These are phyloP conservation scores for Vigna mungo DNA, from an alignment of 306 rosid species.

Conservation along the genomic window DNA sequence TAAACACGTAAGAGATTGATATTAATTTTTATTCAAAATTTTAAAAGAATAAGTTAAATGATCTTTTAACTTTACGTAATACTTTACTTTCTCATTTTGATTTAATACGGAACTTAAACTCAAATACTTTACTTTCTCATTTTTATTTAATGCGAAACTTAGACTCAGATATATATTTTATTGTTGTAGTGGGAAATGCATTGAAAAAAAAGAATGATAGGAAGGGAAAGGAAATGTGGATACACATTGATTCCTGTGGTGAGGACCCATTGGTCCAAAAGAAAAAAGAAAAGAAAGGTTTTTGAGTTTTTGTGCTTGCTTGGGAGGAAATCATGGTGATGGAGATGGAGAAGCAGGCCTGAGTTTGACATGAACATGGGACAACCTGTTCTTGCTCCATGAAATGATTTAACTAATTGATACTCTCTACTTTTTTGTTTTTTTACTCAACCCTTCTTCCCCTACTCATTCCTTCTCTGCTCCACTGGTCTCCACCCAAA, in stretches of 20 bases:
- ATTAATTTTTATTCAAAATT: too few species aligned
- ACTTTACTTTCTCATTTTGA: too few species aligned
- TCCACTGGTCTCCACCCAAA: slow-evolving; percentile 45
- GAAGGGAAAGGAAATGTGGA: too few species aligned
- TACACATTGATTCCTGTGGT: slow-evolving; percentile 6
- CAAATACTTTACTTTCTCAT: too few species aligned
- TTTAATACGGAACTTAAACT: too few species aligned
- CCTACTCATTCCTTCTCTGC: slow-evolving; percentile 40
- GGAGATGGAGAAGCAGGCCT: slow-evolving; percentile 50
- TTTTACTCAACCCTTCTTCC: slow-evolving; percentile 46
- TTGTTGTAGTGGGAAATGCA: slow-evolving; percentile 11
- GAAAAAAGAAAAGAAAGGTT: slow-evolving; percentile 34
- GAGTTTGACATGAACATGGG: slow-evolving; percentile 56
- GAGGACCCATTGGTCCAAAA: slow-evolving; percentile 42
- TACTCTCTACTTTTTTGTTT: slow-evolving; percentile 47
- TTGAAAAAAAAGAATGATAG: background rate
- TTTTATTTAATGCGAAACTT: too few species aligned
- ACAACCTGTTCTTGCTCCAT: slow-evolving; percentile 63
- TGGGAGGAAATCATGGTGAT: slow-evolving; percentile 48
- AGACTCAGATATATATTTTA: too few species aligned
- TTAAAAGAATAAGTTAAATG: too few species aligned
- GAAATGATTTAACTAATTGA: slow-evolving; percentile 50
- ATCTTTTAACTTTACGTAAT: too few species aligned
- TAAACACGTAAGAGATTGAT: too few species aligned
- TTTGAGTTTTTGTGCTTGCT: background rate